These are phyloP conservation scores for Brassica napus DNA, from an alignment of 345 rosid species.

Conservation along the genomic window DNA sequence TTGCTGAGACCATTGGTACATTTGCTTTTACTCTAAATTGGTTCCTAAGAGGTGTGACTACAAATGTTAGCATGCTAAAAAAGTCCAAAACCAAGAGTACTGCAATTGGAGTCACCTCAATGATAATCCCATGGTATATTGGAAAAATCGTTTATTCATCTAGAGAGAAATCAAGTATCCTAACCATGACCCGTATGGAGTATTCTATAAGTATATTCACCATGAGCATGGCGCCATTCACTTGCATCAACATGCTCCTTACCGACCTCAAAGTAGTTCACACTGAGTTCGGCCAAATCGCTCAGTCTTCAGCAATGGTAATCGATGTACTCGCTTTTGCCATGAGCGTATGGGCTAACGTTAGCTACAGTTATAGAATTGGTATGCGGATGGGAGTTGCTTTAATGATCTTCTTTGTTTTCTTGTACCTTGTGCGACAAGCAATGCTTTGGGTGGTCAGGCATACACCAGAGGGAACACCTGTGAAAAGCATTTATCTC, in stretches of 20 bases:
- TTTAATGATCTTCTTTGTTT: not conserved
- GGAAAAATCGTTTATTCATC: constrained; percentile 18
- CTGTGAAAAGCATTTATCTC: constrained; percentile 22
- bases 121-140: constrained; percentile 28
- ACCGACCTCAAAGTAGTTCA: constrained; percentile 48
- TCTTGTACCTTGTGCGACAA: constrained; percentile 33
- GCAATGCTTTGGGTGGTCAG: constrained; percentile 42
- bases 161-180: constrained; percentile 21
- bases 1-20: constrained; percentile 39
- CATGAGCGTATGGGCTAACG: not conserved
- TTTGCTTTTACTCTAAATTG: constrained; percentile 47
- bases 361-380: not conserved
- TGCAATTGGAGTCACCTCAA: constrained; percentile 32
- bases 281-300: constrained; percentile 49
- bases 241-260: constrained; percentile 48
- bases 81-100: constrained; percentile 24
- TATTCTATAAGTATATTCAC: constrained; percentile 14
- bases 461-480: constrained; percentile 40
- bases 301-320: constrained; percentile 45
- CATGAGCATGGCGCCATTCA: constrained; percentile 41
- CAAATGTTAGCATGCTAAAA: constrained; percentile 32
- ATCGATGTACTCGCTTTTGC: constrained; percentile 25
- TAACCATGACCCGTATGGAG: not conserved
- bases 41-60: constrained; percentile 55
- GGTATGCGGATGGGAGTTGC: not conserved